Conservation (phyloP, 176 grass and related monocot genomes). For the Rhynchospora tenuis region DNA sequence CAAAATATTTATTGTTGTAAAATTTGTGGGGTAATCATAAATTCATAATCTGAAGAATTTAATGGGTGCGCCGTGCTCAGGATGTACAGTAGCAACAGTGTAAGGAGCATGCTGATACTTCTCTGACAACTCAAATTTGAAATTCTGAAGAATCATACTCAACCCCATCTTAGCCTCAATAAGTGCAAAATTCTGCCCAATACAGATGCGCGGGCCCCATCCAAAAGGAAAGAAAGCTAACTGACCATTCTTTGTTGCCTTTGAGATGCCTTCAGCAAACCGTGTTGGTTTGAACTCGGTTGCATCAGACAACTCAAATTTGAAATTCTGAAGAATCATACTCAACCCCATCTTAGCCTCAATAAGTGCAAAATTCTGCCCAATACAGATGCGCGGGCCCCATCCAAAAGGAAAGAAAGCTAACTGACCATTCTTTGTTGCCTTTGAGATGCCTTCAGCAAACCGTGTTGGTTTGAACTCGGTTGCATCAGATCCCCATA, state of each 20-base stretch:
- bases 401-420: constrained; percentile 64
- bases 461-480: constrained; percentile 74
- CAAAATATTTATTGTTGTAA: neutral
- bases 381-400: constrained; percentile 60
- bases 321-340: constrained; percentile 62
- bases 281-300: no score
- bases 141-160: no score
- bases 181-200: no score
- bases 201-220: no score
- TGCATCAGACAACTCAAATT: no score
- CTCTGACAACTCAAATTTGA: constrained; percentile 43
- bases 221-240: no score
- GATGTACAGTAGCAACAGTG: constrained; percentile 37
- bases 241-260: no score
- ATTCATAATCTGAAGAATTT: constrained; percentile 45
- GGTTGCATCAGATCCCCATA: constrained; percentile 52
- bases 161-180: no score
- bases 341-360: constrained; percentile 60
- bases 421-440: constrained; percentile 30
- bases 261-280: no score
- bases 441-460: constrained; percentile 53
- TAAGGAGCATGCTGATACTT: constrained; percentile 52
- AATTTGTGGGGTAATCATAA: neutral
- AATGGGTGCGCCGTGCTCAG: constrained; percentile 58
- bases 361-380: constrained; percentile 53